Evolutionary conservation across 495 filamentous ascomycete genomes (phyloP).

Genomic region (Pseudomonodictys pantanalensis): DNA sequence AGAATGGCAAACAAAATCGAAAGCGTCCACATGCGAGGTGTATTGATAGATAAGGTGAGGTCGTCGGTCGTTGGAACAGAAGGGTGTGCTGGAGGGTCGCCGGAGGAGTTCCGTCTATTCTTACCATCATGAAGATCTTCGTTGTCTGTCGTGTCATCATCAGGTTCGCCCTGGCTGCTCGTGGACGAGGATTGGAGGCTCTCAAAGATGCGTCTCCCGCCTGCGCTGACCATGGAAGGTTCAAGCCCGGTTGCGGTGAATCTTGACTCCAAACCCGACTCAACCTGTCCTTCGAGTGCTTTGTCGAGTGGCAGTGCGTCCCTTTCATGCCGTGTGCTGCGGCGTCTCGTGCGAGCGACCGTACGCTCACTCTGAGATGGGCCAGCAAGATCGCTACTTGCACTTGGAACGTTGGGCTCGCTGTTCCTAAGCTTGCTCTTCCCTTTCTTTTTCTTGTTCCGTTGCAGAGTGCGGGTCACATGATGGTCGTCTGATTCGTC

Average conservation of each 20-base stretch:
- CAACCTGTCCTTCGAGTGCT: constrained; percentile 19
- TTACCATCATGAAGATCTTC: constrained; percentile 22
- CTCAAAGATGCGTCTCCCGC: constrained; percentile 19
- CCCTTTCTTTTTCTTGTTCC: constrained; percentile 18
- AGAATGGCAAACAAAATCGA: constrained; percentile 75
- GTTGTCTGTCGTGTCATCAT: constrained; percentile 20
- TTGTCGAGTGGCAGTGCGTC: constrained; percentile 7
- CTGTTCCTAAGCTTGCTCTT: constrained; percentile 34
- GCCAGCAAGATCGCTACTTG: too few relatives aligned
- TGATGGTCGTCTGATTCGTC: constrained; percentile 16
- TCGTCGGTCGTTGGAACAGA: constrained; percentile 74
- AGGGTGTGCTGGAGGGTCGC: constrained; percentile 57
- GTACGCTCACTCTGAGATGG: constrained; percentile 15
- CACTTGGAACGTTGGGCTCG: too few relatives aligned
- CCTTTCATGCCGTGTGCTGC: constrained; percentile 11
- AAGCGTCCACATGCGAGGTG: constrained; percentile 80
- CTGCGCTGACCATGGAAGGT: not conserved
- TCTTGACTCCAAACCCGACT: constrained; percentile 25
- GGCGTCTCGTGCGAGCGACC: constrained; percentile 8
- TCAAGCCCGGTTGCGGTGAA: constrained; percentile 16
- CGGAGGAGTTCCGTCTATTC: constrained; percentile 8
- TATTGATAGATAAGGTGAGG: constrained; percentile 72
- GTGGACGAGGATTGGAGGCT: constrained; percentile 23
- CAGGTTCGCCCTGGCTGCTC: constrained; percentile 19
- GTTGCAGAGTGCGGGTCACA: constrained; percentile 12